Evolutionary conservation across 2,329 filamentous ascomycete genomes (phyloP).

Genomic region (Cladophialophora psammophila): DNA sequence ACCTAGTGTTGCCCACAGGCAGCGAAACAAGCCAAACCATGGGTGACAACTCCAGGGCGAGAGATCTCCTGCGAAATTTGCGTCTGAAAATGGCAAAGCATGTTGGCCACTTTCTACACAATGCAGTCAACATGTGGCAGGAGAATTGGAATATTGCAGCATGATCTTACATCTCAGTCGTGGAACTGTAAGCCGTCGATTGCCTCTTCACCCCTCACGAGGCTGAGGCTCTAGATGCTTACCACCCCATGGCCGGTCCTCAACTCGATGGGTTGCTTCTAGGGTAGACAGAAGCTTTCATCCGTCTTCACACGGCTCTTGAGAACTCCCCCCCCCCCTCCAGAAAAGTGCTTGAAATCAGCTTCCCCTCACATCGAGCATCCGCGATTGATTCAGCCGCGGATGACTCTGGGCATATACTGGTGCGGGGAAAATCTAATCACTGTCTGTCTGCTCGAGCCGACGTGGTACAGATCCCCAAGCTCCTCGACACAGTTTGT

Average conservation of each 20-base stretch:
- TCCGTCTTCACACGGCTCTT: background rate
- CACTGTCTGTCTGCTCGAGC: slow-evolving; percentile 8
- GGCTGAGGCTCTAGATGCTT: slow-evolving; percentile 8
- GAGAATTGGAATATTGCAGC: background rate
- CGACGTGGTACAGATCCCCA: slow-evolving; percentile 1
- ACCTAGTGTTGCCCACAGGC: slow-evolving; percentile 48
- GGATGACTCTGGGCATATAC: slow-evolving; percentile 1
- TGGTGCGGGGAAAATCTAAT: slow-evolving; percentile 20
- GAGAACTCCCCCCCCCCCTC: background rate
- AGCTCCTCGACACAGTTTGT: background rate
- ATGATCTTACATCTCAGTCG: background rate
- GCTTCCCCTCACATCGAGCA: background rate
- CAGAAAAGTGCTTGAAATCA: background rate
- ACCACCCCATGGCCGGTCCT: background rate
- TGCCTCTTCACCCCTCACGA: slow-evolving; percentile 18
- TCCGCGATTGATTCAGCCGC: background rate
- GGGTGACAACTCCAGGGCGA: slow-evolving; percentile 1
- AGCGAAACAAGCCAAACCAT: slow-evolving; percentile 29
- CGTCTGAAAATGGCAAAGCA: background rate
- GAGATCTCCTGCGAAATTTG: background rate
- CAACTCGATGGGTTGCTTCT: background rate
- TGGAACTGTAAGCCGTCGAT: background rate
- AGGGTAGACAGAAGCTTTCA: background rate
- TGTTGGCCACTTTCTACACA: background rate
- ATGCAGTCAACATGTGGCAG: background rate